Base-by-base conservation (phyloP, 352 stramenopile genomes). In the Thalassiosira allenii region DNA sequence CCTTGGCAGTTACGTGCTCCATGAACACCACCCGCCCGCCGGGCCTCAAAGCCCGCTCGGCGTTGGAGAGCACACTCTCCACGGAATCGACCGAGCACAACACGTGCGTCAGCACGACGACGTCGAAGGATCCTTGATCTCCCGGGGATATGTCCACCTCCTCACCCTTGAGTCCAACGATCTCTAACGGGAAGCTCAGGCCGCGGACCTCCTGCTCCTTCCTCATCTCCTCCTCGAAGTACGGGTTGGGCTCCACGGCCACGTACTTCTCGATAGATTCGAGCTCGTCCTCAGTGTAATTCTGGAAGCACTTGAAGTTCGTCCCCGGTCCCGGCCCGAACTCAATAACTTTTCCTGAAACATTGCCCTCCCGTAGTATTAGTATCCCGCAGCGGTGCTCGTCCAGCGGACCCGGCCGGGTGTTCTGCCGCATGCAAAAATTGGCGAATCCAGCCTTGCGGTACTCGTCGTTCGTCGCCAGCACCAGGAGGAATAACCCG, bases 1-100 rank as follows among this genome's bases (percentile, higher is more conserved):
- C 54, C 1, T 14, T 6, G 0, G 75, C 78, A 2, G 62, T 17
- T 4, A 84, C 67, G 52, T 88, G 81, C 41, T 88, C 81, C 75
- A 88, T 75, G 23, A 88, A 71, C 11, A 88, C 57, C 6, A 88
- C 70, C 53, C 56, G 47, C 17, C 81, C 81, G 33, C 81, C 81
- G 9, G 70, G 70, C 56, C 77, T 84, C 44, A 88, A 25, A 33
- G 78, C 81, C 29, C 67, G 43, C 29, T 79, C 71, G 9, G 73
- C 76, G 54, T 86, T 81, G 4, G 63, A 29, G 20, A 88, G 58
- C 17, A 88, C 81, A 61, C 30, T 43, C 40, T 72, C 66, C 6
- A 74, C 59, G 5, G 75, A 83, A 33, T 86, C 64, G 8, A 88
- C 81, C 22, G 53, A 76, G 40, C 81, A 88, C 22, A 88, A 40